These are phyloP conservation scores for Boletus speciosus DNA, from an alignment of 768 basidiomycete species.

Conservation along the genomic window DNA sequence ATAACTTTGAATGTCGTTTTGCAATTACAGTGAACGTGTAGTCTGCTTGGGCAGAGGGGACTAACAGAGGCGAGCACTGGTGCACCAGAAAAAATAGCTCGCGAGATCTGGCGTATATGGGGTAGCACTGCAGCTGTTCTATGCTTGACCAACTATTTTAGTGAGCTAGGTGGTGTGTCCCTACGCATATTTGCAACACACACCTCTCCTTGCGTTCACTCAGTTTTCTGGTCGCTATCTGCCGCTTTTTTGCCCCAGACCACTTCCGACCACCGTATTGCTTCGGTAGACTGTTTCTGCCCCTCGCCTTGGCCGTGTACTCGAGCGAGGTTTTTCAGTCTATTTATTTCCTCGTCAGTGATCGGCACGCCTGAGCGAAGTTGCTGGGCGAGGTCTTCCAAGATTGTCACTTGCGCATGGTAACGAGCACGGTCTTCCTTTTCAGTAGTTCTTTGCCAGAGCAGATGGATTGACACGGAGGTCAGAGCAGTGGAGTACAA, in stretches of 20 bases:
- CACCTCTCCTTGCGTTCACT: conserved; percentile 42
- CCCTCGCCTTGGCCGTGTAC: conserved; percentile 24
- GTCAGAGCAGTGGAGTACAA: conserved; percentile 63
- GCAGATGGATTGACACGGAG: conserved; percentile 65
- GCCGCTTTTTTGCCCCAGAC: conserved; percentile 39
- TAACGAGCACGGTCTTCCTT: conserved; percentile 53
- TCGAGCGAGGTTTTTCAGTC: conserved; percentile 53
- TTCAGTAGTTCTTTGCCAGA: conserved; percentile 47
- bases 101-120: neutral
- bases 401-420: conserved; percentile 57
- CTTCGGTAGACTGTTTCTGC: conserved; percentile 8
- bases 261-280: conserved; percentile 50
- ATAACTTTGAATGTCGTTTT: neutral
- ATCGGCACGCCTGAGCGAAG: conserved; percentile 46
- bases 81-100: neutral
- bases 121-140: neutral
- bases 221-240: conserved; percentile 21
- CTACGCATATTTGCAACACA: conserved; percentile 6
- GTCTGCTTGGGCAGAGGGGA: neutral
- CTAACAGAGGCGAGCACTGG: neutral
- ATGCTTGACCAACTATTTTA: neutral
- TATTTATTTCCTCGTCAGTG: conserved; percentile 48
- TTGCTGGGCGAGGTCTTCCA: conserved; percentile 55
- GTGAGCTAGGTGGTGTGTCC: neutral
- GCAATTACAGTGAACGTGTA: neutral